A percentile compares a stretch with the other conserved stretches of the same genome.
Evolutionary conservation across 2,329 filamentous ascomycete genomes (phyloP).

Genomic region (Penicillium psychrosexuale): DNA sequence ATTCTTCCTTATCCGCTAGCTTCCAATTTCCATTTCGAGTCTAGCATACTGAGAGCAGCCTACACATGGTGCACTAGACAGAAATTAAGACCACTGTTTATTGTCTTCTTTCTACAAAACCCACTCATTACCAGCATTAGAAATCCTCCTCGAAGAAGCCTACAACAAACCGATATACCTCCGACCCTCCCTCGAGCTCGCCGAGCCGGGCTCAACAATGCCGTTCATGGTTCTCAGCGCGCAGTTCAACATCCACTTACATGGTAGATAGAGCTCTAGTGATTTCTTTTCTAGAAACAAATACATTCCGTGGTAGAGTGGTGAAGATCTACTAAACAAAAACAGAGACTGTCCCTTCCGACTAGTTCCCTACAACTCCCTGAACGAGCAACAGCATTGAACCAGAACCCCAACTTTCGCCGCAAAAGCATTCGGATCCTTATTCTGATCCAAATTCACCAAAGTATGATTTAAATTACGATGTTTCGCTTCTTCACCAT

Average conservation of each 20-base stretch:
- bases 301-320: background rate
- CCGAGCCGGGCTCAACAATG: constrained; percentile 81
- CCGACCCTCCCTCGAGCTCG: constrained; percentile 87
- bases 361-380: background rate
- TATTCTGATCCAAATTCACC: constrained; percentile 74
- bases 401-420: background rate
- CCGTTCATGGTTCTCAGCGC: constrained; percentile 82
- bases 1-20: background rate
- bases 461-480: constrained; percentile 91
- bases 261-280: background rate
- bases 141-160: constrained; percentile 81
- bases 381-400: constrained; percentile 1
- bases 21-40: background rate
- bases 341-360: background rate
- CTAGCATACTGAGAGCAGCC: background rate
- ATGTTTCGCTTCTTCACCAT: constrained; percentile 78
- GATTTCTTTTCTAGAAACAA: background rate
- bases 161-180: constrained; percentile 94
- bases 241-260: constrained; percentile 51
- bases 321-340: background rate
- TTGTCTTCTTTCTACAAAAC: background rate
- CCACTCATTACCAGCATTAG: constrained; percentile 45
- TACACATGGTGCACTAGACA: background rate
- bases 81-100: background rate
- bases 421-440: constrained; percentile 76